Conservation (phyloP, 176 grass and related monocot species). For the Oryza meridionalis region DNA sequence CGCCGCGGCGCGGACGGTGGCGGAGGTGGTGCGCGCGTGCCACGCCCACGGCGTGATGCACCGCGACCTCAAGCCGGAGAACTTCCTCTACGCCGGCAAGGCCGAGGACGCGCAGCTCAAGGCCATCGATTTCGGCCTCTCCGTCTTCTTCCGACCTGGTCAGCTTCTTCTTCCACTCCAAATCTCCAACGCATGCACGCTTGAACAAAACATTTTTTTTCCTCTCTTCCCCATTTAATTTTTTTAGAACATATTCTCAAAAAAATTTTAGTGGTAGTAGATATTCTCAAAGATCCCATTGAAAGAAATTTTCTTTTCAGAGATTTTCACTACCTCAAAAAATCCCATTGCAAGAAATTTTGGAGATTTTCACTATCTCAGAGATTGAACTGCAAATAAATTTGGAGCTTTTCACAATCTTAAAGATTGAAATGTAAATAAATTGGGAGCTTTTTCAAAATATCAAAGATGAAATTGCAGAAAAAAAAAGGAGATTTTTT, state of each 20-base stretch:
- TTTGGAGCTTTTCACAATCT: too few species aligned
- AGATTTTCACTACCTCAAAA: too few species aligned
- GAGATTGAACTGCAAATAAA: too few species aligned
- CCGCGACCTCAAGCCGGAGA: slow-evolving; percentile 93
- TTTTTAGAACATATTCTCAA: background rate
- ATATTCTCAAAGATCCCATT: too few species aligned
- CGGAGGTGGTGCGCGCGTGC: slow-evolving; percentile 67
- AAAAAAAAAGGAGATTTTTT: too few species aligned
- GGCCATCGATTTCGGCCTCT: slow-evolving; percentile 88
- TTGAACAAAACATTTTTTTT: background rate
- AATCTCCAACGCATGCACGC: background rate
- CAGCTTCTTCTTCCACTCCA: background rate
- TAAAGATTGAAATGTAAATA: too few species aligned
- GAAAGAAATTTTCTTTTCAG: too few species aligned
- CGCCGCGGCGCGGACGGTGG: slow-evolving; percentile 39
- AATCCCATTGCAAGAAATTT: too few species aligned
- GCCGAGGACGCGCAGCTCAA: slow-evolving; percentile 69
- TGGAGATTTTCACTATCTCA: too few species aligned
- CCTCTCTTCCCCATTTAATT: background rate
- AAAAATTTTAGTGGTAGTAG: too few species aligned
- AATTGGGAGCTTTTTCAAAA: too few species aligned
- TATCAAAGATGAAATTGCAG: background rate
- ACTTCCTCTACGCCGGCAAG: slow-evolving; percentile 71
- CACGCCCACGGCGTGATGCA: slow-evolving; percentile 86
- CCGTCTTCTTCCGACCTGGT: slow-evolving; percentile 86